Percentiles rank a stretch among this genome's conserved stretches.
Evolutionary conservation across 2,329 filamentous ascomycete species (phyloP).

Genomic region (Penicillium sp.): DNA sequence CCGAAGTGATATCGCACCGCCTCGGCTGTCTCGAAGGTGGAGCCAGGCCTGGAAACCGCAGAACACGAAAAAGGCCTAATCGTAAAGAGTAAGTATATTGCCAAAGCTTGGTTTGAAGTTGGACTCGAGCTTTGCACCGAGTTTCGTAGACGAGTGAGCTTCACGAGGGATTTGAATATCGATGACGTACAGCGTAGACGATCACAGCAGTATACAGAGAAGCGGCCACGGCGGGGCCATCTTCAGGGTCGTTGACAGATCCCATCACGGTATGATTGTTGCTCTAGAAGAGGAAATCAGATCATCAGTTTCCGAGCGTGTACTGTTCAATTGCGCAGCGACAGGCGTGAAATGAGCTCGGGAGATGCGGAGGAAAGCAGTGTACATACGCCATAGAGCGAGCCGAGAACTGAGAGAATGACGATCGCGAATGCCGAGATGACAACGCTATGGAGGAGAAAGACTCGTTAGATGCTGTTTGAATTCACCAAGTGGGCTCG

Average conservation of each 20-base stretch:
- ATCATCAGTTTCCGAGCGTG: slow-evolving; percentile 4
- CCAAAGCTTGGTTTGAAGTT: slow-evolving; percentile 1
- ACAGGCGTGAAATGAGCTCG: background rate
- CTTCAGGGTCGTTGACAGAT: slow-evolving; percentile 59
- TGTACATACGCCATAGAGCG: slow-evolving; percentile 62
- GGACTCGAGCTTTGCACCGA: background rate
- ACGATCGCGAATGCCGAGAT: slow-evolving; percentile 60
- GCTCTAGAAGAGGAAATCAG: slow-evolving; percentile 31
- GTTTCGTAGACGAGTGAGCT: too few species aligned
- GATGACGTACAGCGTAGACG: slow-evolving; percentile 71
- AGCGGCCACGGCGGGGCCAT: slow-evolving; percentile 70
- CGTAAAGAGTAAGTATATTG: slow-evolving; percentile 8
- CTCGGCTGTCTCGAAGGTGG: slow-evolving; percentile 73
- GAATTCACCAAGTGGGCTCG: background rate
- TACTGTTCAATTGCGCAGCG: background rate
- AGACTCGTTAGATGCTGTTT: slow-evolving; percentile 8
- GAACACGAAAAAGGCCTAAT: slow-evolving; percentile 79
- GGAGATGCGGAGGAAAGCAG: background rate
- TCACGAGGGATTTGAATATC: background rate
- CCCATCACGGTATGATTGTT: slow-evolving; percentile 82
- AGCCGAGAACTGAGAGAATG: slow-evolving; percentile 59
- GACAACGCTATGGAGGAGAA: slow-evolving; percentile 54
- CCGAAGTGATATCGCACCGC: slow-evolving; percentile 74
- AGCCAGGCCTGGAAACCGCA: slow-evolving; percentile 84
- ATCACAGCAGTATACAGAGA: slow-evolving; percentile 84